These are phyloP conservation scores for Paecilomyces sp. DNA, from an alignment of 2,329 filamentous ascomycete genomes.

Conservation along the genomic window DNA sequence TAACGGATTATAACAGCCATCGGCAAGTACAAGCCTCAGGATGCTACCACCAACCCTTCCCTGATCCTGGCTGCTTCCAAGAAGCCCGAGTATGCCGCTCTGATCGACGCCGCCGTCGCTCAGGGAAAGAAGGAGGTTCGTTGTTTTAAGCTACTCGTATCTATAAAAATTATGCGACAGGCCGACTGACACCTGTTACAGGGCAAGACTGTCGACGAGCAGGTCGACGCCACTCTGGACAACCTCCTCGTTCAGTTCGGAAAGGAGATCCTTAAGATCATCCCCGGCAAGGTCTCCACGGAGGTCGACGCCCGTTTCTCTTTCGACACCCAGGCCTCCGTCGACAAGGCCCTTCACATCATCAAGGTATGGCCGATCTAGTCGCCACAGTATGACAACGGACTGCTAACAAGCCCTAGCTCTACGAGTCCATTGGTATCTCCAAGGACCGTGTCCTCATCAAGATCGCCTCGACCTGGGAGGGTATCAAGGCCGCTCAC, in stretches of 20 bases:
- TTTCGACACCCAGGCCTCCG: slow-evolving; percentile 85
- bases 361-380: slow-evolving; percentile 63
- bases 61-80: slow-evolving; percentile 97
- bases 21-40: slow-evolving; percentile 99
- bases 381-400: not conserved
- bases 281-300: slow-evolving; percentile 97
- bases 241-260: slow-evolving; percentile 95
- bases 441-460: slow-evolving; percentile 92
- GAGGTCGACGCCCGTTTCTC: slow-evolving; percentile 96
- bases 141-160: not conserved
- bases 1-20: slow-evolving; percentile 58
- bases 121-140: slow-evolving; percentile 74
- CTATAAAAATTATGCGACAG: not conserved
- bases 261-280: slow-evolving; percentile 92
- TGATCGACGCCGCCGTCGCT: slow-evolving; percentile 78
- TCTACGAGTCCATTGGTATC: slow-evolving; percentile 90
- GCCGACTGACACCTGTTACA: slow-evolving; percentile 18
- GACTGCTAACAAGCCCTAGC: slow-evolving; percentile 44
- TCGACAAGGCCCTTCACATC: slow-evolving; percentile 94
- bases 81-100: slow-evolving; percentile 89
- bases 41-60: slow-evolving; percentile 99
- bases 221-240: slow-evolving; percentile 89
- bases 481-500: slow-evolving; percentile 98
- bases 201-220: slow-evolving; percentile 60
- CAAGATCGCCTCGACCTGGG: slow-evolving; percentile 99